Evolutionary conservation across 2,329 filamentous ascomycete species (phyloP), one percentile per base, ranked within the genome.

Genomic region (Talaromyces sp.): DNA sequence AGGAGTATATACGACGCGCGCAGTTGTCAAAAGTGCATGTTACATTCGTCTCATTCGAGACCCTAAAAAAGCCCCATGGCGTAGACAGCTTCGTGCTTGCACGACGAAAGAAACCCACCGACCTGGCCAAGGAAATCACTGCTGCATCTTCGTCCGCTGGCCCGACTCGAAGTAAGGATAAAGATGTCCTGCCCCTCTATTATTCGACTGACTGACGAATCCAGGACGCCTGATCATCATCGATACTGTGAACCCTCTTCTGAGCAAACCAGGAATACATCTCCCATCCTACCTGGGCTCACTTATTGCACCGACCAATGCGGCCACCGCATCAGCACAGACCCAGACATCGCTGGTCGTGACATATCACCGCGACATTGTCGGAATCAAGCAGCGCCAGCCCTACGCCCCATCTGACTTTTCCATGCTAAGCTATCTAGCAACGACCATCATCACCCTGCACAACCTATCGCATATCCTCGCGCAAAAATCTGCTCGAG

Each of bases 291-390:
- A 91, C 71, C 86, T 95, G 57, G 90, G 87, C 27, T 85, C 84
- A 61, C 81, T 88, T 62, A 84, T 91, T 67, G 81, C 83, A 2
- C 88, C 91, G 8, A 55, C 67, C 19, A 68, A 65, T 30, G 64
- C 70, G 8, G 57, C 57, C 13, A 17, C 39, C 7, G 42, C 55
- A 19, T 17, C 62, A 32, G 51, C 70, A 42, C 74, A 74, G 55
- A 65, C 70, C 11, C 75, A 77, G 30, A 84, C 88, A 39, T 92
- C 90, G 6, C 82, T 97, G 49, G 79, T 97, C 7, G 88, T 87
- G 51, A 85, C 89, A 62, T 96, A 96, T 74, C 95, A 98, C 78
- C 80, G 84, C 58, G 93, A 98, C 75, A 83, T 93, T 4, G 89
- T 91, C 1, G 75, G 86, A 59, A 75, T 72, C 4, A 65, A 73